A percentile compares a stretch with the other conserved stretches of the same genome.
These are phyloP conservation scores for Senna siamea DNA, from an alignment of 306 rosid species.

Conservation along the genomic window DNA sequence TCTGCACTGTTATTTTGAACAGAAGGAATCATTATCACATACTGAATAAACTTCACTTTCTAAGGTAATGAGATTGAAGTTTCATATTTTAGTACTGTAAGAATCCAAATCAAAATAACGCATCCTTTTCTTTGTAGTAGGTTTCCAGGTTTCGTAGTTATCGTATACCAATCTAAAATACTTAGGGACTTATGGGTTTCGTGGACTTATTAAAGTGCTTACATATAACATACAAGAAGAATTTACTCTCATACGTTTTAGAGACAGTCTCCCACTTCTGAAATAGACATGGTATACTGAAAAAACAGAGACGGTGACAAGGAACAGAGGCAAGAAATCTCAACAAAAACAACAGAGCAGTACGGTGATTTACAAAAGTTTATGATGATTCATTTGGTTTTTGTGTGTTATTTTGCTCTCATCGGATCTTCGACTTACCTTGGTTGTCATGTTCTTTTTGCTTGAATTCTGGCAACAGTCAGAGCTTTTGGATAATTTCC, in stretches of 20 bases:
- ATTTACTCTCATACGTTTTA: conserved; percentile 35
- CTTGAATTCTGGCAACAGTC: conserved; percentile 58
- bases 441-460: conserved; percentile 45
- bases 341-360: conserved; percentile 1
- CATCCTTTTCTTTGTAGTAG: not conserved
- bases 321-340: conserved; percentile 41
- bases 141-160: not conserved
- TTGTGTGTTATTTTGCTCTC: conserved; percentile 59
- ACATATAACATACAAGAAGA: conserved; percentile 36
- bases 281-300: conserved; percentile 40
- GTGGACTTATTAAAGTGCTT: conserved; percentile 25
- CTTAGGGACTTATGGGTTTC: too few relatives aligned
- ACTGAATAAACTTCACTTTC: too few relatives aligned
- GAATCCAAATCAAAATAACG: not conserved
- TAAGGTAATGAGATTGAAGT: too few relatives aligned
- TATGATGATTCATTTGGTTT: conserved; percentile 58
- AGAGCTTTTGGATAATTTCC: conserved; percentile 74
- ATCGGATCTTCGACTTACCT: conserved; percentile 59
- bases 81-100: too few relatives aligned
- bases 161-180: too few relatives aligned
- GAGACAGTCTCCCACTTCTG: conserved; percentile 35
- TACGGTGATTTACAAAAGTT: conserved; percentile 36
- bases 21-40: too few relatives aligned
- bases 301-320: conserved; percentile 38
- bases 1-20: too few relatives aligned